Evolutionary conservation across 1,284 basidiomycete genomes (phyloP).

Genomic region (Schizopora paradoxa): DNA sequence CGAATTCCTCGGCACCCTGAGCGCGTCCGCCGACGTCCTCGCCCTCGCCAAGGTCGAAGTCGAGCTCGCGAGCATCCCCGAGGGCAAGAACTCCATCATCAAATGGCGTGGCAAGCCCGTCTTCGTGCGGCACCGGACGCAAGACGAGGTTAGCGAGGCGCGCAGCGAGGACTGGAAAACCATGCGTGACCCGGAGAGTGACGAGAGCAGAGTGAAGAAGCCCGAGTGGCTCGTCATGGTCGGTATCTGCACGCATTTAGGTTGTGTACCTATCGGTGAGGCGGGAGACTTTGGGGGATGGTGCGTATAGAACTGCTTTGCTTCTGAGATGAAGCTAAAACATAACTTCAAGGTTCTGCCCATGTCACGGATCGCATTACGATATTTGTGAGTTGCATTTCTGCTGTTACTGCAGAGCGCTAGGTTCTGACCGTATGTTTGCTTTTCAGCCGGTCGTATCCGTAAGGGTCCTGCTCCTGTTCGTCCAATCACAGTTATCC

Average conservation of each 20-base stretch:
- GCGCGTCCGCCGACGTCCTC: slow-evolving; percentile 95
- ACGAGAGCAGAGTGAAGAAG: slow-evolving; percentile 86
- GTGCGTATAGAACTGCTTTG: slow-evolving; percentile 38
- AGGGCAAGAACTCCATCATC: slow-evolving; percentile 97
- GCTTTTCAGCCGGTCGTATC: slow-evolving; percentile 73
- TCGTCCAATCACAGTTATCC: slow-evolving; percentile 28
- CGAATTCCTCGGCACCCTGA: slow-evolving; percentile 95
- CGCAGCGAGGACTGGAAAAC: slow-evolving; percentile 79
- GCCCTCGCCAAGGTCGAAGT: slow-evolving; percentile 98
- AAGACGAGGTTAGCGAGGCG: slow-evolving; percentile 92
- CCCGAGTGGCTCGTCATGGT: slow-evolving; percentile 99
- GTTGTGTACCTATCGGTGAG: slow-evolving; percentile 98
- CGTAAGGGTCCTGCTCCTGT: slow-evolving; percentile 94
- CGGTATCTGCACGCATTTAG: slow-evolving; percentile 97
- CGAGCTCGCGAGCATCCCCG: slow-evolving; percentile 86
- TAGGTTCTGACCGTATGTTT: slow-evolving; percentile 16
- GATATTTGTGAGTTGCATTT: slow-evolving; percentile 68
- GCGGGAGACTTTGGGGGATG: slow-evolving; percentile 98
- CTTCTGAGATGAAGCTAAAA: slow-evolving; percentile 18
- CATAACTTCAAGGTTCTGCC: slow-evolving; percentile 70
- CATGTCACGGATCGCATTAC: slow-evolving; percentile 98
- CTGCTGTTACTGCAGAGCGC: slow-evolving; percentile 1
- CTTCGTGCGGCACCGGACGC: slow-evolving; percentile 96
- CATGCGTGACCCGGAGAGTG: slow-evolving; percentile 90
- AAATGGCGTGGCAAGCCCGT: slow-evolving; percentile 99